phyloP scores from a whole-genome alignment of 1,139 yeast species.

The Yamadazyma jaroonii region DNA sequence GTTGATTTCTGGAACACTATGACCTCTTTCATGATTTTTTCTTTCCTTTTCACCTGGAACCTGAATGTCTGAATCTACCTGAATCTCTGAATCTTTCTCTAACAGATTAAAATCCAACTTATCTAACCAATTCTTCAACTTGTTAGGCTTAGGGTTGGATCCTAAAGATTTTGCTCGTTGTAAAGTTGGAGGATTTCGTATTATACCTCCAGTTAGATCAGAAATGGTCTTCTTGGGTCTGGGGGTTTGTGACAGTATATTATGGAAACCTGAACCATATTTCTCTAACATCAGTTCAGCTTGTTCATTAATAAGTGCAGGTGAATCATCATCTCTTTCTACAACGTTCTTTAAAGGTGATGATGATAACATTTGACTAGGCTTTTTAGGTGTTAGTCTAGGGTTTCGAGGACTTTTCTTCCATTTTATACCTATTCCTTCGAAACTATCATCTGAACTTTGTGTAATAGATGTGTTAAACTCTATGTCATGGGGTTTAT shows the following conservation, averaged over 20 bases:
- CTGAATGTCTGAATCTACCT: not conserved
- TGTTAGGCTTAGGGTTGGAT: not conserved
- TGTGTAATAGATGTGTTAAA: conserved; percentile 16
- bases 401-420: conserved; percentile 27
- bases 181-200: conserved; percentile 20
- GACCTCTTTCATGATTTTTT: not conserved
- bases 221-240: conserved; percentile 24
- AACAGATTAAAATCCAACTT: conserved; percentile 5
- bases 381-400: conserved; percentile 4
- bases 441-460: conserved; percentile 47
- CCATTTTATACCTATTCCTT: conserved; percentile 40
- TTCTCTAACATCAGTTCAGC: conserved; percentile 37
- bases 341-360: conserved; percentile 32
- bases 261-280: conserved; percentile 33
- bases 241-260: conserved; percentile 25
- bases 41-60: not conserved
- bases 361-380: conserved; percentile 17
- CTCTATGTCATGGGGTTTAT: conserved; percentile 6
- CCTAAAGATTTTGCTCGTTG: conserved; percentile 32
- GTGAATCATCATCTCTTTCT: conserved; percentile 8
- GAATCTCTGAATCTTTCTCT: not conserved
- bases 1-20: too few species aligned
- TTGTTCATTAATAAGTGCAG: conserved; percentile 27
- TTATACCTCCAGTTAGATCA: conserved; percentile 16
- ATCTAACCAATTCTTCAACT: conserved; percentile 8